phyloP scores from a whole-genome alignment of 2,329 filamentous ascomycete species.

The Alternaria arborescens region DNA sequence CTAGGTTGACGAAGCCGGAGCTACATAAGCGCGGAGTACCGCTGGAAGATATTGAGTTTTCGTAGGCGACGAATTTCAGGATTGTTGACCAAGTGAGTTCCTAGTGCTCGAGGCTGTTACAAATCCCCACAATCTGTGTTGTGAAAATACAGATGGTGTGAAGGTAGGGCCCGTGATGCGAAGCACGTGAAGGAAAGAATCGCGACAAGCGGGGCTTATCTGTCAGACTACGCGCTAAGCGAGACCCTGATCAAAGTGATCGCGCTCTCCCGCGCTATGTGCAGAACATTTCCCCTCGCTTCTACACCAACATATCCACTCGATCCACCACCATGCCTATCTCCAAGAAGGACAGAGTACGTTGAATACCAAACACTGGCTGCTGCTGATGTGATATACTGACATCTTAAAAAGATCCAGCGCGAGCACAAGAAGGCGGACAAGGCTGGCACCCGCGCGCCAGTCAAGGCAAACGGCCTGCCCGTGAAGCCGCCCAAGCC shows the following conservation, averaged over 20 bases:
- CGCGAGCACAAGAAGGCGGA: slow-evolving; percentile 65
- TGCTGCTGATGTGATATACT: background rate
- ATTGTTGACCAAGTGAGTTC: background rate
- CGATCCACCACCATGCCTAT: slow-evolving; percentile 54
- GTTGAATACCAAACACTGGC: slow-evolving; percentile 1
- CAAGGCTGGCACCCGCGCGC: slow-evolving; percentile 61
- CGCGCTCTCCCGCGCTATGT: slow-evolving; percentile 4
- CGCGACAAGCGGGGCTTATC: slow-evolving; percentile 3
- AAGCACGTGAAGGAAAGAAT: background rate
- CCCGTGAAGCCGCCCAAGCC: slow-evolving; percentile 64
- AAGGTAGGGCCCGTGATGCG: background rate
- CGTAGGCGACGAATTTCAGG: no score
- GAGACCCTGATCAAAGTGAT: slow-evolving; percentile 12
- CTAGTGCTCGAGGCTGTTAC: no score
- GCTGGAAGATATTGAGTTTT: background rate
- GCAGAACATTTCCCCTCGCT: slow-evolving; percentile 12
- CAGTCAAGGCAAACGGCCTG: slow-evolving; percentile 64
- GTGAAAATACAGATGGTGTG: background rate
- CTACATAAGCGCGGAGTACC: background rate
- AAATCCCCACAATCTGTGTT: background rate
- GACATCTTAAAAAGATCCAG: slow-evolving; percentile 53
- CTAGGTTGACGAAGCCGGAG: no score
- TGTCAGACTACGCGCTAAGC: slow-evolving; percentile 12
- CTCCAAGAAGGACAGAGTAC: slow-evolving; percentile 58
- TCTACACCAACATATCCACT: background rate